A percentile compares a stretch with the other conserved stretches of the same genome.
Evolutionary conservation across 768 basidiomycete genomes (phyloP).

Genomic region (Myochromella boudieri): DNA sequence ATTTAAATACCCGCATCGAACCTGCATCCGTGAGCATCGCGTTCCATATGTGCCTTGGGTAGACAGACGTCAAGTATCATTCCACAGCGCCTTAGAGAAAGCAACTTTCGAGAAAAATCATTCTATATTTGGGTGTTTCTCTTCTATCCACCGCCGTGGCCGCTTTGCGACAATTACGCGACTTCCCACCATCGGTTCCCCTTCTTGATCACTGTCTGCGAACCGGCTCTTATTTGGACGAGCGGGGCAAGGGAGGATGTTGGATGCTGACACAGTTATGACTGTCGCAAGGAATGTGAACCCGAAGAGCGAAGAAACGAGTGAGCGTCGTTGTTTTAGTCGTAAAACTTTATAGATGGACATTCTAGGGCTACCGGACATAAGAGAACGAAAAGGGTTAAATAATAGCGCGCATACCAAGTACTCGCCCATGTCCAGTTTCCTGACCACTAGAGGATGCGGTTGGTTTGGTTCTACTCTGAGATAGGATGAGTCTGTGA

Average conservation of each 20-base stretch:
- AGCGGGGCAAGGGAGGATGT: constrained; percentile 80
- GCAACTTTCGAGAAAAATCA: constrained; percentile 3
- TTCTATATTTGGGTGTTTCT: constrained; percentile 45
- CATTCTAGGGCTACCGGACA: constrained; percentile 45
- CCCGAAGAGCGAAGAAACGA: constrained; percentile 78
- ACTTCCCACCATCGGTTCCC: constrained; percentile 21
- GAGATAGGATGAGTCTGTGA: no score
- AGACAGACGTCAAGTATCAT: background rate
- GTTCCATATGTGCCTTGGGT: background rate
- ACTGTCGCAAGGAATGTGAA: constrained; percentile 79
- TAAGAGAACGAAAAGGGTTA: background rate
- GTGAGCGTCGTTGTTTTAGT: constrained; percentile 65
- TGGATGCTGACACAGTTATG: constrained; percentile 78
- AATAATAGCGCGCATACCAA: constrained; percentile 15
- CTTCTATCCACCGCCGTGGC: constrained; percentile 82
- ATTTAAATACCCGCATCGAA: no score
- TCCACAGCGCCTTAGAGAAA: background rate
- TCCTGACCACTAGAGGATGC: background rate
- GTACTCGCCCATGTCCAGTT: constrained; percentile 27
- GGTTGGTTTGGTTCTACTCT: background rate
- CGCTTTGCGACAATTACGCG: constrained; percentile 57
- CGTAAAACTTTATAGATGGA: constrained; percentile 56
- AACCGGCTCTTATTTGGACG: constrained; percentile 56
- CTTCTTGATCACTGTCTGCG: constrained; percentile 48
- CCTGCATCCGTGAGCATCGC: background rate